Conservation (phyloP, 179 eudicot genomes). For the Corrigiola litoralis region DNA sequence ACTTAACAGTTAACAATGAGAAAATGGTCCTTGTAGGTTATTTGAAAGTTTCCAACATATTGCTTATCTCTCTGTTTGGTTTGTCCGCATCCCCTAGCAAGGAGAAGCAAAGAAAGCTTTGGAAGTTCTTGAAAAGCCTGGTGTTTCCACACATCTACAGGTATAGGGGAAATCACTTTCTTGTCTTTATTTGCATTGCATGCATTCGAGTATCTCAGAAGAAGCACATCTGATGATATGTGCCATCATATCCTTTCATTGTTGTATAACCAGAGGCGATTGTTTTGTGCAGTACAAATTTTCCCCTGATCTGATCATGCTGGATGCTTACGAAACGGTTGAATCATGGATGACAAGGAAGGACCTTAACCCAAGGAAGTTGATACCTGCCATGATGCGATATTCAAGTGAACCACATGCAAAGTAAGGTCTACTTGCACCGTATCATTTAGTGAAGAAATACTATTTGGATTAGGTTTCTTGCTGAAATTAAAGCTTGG, state of each 20-base stretch:
- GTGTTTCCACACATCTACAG: conserved; percentile 78
- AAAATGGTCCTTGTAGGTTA: no score
- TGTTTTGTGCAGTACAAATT: conserved; percentile 89
- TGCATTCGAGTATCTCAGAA: background rate
- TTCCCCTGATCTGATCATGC: conserved; percentile 98
- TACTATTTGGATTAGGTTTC: background rate
- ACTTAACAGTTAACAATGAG: no score
- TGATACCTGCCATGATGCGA: conserved; percentile 99
- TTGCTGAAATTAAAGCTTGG: no score
- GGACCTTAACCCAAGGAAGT: conserved; percentile 82
- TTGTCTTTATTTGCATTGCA: no score
- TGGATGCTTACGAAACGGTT: conserved; percentile 98
- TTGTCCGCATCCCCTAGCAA: conserved; percentile 46
- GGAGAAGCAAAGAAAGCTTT: conserved; percentile 98
- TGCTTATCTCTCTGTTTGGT: conserved; percentile 1
- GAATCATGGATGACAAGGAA: conserved; percentile 94
- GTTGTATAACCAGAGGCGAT: no score
- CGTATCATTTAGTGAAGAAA: background rate
- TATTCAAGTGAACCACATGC: conserved; percentile 99
- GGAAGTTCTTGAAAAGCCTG: conserved; percentile 85
- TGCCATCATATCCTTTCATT: background rate
- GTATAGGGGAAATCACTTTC: conserved; percentile 31
- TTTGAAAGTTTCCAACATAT: conserved; percentile 8
- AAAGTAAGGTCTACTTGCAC: conserved; percentile 41
- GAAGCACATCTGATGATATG: background rate